phyloP scores from a whole-genome alignment of 257 asterid species.

The Dorcoceras hygrometricum region DNA sequence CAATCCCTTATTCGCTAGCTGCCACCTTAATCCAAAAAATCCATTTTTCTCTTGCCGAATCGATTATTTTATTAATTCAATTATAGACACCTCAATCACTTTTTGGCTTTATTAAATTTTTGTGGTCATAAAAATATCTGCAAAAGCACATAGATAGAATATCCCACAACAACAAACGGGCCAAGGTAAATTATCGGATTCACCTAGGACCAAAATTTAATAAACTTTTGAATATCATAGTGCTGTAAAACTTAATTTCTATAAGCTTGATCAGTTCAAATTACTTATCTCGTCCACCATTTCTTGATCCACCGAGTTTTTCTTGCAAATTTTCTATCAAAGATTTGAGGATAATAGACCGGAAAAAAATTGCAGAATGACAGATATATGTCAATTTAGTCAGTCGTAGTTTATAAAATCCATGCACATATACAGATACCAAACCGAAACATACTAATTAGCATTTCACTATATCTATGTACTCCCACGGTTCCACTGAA shows the following conservation, averaged over 20 bases:
- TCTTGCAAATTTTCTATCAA: no score
- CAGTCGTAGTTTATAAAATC: no score
- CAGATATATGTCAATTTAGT: no score
- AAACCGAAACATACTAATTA: no score
- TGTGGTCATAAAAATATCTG: not conserved
- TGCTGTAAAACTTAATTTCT: no score
- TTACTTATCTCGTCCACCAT: no score
- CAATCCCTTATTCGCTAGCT: constrained; percentile 3
- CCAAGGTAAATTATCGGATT: constrained; percentile 24
- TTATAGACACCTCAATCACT: constrained; percentile 13
- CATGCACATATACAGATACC: no score
- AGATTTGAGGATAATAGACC: no score
- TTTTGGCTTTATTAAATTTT: not conserved
- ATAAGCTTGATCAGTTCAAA: no score
- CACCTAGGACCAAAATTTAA: constrained; percentile 26
- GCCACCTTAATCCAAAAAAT: not conserved
- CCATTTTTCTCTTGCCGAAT: no score
- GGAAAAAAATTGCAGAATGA: no score
- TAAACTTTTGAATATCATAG: not conserved
- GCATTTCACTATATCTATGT: not conserved
- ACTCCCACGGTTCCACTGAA: not conserved
- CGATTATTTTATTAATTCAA: not conserved
- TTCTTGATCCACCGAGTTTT: no score
- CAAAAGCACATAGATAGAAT: constrained; percentile 34
- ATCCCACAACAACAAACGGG: constrained; percentile 30